phyloP scores from a whole-genome alignment of 1,284 basidiomycete genomes.

The Cryptococcus sp. region DNA sequence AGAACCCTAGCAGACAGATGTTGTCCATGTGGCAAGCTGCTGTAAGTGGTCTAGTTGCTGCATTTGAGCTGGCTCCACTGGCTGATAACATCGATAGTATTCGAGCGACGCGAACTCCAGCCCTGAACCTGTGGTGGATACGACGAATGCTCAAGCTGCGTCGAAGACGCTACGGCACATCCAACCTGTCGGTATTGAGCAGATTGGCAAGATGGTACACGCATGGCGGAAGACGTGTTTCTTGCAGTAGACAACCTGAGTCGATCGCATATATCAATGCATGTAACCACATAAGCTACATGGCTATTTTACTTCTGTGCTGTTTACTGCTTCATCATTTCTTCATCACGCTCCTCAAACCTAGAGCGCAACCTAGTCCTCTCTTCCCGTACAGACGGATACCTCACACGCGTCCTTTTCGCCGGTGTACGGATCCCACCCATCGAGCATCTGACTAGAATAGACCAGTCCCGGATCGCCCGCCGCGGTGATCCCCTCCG shows the following conservation, averaged over 20 bases:
- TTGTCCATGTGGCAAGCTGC: conserved; percentile 34
- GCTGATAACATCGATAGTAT: conserved; percentile 14
- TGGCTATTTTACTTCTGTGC: background rate
- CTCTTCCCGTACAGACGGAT: conserved; percentile 33
- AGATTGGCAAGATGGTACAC: conserved; percentile 27
- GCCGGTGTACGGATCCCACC: conserved; percentile 46
- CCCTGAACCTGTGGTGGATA: conserved; percentile 14
- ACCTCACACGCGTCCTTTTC: conserved; percentile 47
- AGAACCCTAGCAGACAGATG: conserved; percentile 35
- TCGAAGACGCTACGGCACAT: conserved; percentile 21
- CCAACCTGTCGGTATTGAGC: conserved; percentile 9
- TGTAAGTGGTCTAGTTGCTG: conserved; percentile 17
- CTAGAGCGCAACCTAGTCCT: conserved; percentile 10
- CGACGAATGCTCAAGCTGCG: conserved; percentile 16
- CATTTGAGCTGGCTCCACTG: background rate
- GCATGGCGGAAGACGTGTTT: conserved; percentile 31
- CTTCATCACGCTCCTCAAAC: background rate
- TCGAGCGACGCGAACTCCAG: conserved; percentile 2
- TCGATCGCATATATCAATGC: background rate
- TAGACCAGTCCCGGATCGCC: conserved; percentile 41
- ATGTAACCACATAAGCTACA: background rate
- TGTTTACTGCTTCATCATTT: background rate
- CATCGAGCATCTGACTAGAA: conserved; percentile 38
- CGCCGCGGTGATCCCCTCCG: conserved; percentile 32
- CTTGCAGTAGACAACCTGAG: conserved; percentile 2